Percentiles rank a stretch among this genome's conserved stretches.
Evolutionary conservation across 2,329 filamentous ascomycete species (phyloP).

Genomic region (Talaromyces sp.): DNA sequence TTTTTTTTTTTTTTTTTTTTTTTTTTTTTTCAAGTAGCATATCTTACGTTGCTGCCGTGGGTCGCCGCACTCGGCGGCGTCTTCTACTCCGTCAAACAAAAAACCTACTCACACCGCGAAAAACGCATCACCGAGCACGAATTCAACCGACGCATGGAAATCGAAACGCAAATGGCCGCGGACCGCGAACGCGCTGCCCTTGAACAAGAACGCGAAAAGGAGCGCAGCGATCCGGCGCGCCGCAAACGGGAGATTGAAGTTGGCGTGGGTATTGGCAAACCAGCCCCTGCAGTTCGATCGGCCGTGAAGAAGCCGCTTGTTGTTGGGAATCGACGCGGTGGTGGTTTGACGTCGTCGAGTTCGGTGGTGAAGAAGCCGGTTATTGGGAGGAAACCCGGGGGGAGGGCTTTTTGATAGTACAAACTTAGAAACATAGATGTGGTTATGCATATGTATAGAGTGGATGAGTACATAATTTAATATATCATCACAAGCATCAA

Average conservation of each 20-base stretch:
- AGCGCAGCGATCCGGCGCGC: constrained; percentile 28
- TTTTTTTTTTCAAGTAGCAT: background rate
- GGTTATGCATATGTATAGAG: background rate
- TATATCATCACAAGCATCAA: background rate
- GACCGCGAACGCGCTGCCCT: constrained; percentile 61
- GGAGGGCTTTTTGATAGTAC: constrained; percentile 26
- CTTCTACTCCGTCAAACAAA: constrained; percentile 96
- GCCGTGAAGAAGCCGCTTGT: constrained; percentile 30
- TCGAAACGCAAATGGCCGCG: constrained; percentile 85
- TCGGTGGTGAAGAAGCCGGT: constrained; percentile 33
- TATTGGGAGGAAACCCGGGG: constrained; percentile 26
- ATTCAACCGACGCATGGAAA: constrained; percentile 88
- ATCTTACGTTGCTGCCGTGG: constrained; percentile 52
- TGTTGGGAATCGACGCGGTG: constrained; percentile 22
- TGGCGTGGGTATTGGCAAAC: constrained; percentile 9
- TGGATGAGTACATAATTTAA: background rate
- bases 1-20: background rate
- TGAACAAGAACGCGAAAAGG: constrained; percentile 34
- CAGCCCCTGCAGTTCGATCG: constrained; percentile 1
- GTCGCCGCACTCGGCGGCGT: constrained; percentile 93
- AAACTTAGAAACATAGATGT: background rate
- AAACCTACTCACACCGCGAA: constrained; percentile 84
- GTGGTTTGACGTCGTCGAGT: constrained; percentile 24
- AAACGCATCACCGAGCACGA: constrained; percentile 85
- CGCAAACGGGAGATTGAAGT: constrained; percentile 33